phyloP scores from a whole-genome alignment of 2,329 filamentous ascomycete species.

The Diaporthe batatas region DNA sequence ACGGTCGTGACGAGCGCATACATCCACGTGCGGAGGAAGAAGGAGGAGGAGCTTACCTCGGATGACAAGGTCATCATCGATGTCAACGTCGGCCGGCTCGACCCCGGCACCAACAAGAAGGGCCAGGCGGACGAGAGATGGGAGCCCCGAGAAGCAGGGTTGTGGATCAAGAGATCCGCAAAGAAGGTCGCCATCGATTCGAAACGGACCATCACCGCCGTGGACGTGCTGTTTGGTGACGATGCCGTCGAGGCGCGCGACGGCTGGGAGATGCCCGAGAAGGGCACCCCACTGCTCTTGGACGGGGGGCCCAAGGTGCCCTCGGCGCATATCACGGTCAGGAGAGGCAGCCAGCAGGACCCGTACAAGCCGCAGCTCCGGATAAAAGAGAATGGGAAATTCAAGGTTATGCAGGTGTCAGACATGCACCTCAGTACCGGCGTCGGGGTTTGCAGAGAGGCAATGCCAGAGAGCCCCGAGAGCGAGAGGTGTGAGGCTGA shows the following conservation, averaged over 20 bases:
- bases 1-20: slow-evolving; percentile 83
- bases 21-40: slow-evolving; percentile 84
- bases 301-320: slow-evolving; percentile 72
- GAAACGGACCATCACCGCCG: slow-evolving; percentile 79
- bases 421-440: slow-evolving; percentile 95
- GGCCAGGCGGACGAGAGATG: slow-evolving; percentile 73
- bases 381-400: slow-evolving; percentile 89
- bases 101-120: slow-evolving; percentile 72
- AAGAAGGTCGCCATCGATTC: slow-evolving; percentile 82
- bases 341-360: slow-evolving; percentile 76
- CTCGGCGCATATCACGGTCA: slow-evolving; percentile 81
- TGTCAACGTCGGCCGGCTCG: slow-evolving; percentile 78
- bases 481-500: slow-evolving; percentile 91
- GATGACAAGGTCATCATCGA: slow-evolving; percentile 86
- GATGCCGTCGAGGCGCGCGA: slow-evolving; percentile 91
- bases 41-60: slow-evolving; percentile 82
- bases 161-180: slow-evolving; percentile 85
- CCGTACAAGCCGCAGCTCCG: slow-evolving; percentile 78
- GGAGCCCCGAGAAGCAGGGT: slow-evolving; percentile 81
- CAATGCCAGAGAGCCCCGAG: slow-evolving; percentile 79
- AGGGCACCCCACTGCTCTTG: slow-evolving; percentile 79
- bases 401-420: slow-evolving; percentile 97
- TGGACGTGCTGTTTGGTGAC: slow-evolving; percentile 90
- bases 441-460: slow-evolving; percentile 85
- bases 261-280: slow-evolving; percentile 78